Evolutionary conservation across 2,329 filamentous ascomycete genomes (phyloP).

Genomic region (Colletotrichum euphorbiae): DNA sequence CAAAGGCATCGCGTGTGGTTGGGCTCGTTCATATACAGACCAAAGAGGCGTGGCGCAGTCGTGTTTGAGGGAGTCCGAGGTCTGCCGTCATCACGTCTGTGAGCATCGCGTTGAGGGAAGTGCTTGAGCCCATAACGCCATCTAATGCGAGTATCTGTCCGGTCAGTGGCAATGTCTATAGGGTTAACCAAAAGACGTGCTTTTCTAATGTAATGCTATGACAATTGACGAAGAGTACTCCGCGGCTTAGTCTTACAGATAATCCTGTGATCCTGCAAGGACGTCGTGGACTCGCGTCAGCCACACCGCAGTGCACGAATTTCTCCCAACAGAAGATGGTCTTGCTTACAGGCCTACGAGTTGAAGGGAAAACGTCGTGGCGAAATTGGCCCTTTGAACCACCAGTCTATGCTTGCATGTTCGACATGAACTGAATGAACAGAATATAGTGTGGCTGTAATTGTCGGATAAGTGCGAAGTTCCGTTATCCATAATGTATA

Average conservation of each 20-base stretch:
- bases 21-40: neutral
- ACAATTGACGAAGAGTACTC: neutral
- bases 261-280: neutral
- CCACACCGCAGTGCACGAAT: neutral
- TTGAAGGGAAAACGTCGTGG: too few species aligned
- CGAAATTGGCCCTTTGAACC: too few species aligned
- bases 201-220: neutral
- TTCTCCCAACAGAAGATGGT: too few species aligned
- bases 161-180: neutral
- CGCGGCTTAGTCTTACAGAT: neutral
- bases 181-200: neutral
- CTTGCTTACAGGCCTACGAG: too few species aligned
- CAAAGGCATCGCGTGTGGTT: neutral
- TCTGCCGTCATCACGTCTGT: constrained; percentile 8
- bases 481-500: too few species aligned
- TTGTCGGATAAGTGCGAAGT: too few species aligned
- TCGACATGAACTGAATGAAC: too few species aligned
- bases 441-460: too few species aligned
- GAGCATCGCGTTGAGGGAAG: neutral
- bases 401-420: too few species aligned
- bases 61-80: constrained; percentile 1
- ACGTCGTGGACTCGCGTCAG: neutral
- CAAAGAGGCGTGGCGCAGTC: neutral
- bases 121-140: constrained; percentile 9
- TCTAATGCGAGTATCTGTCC: neutral